Evolutionary conservation across 2,329 filamentous ascomycete genomes (phyloP).

Genomic region (Mariannaea sp.): DNA sequence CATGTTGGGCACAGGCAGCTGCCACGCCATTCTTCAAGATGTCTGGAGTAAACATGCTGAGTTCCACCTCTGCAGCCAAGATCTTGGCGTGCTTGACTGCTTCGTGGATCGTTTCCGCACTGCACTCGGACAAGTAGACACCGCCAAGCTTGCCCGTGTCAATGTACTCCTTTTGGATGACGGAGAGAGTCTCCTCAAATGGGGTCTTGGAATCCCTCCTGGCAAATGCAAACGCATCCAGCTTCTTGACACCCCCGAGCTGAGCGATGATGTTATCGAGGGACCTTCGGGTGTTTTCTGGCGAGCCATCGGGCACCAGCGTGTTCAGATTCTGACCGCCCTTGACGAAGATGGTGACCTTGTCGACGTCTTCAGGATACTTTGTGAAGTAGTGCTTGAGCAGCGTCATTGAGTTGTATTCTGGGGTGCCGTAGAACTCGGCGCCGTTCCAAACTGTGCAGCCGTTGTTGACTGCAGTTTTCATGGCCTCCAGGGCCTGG

Average conservation of each 20-base stretch:
- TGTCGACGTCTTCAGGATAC: slow-evolving; percentile 66
- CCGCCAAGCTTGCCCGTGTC: slow-evolving; percentile 57
- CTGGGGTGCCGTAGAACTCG: slow-evolving; percentile 66
- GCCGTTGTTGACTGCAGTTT: slow-evolving; percentile 53
- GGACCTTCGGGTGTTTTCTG: slow-evolving; percentile 58
- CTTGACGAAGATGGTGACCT: slow-evolving; percentile 67
- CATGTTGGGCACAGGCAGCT: slow-evolving; percentile 62
- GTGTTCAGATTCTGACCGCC: slow-evolving; percentile 51
- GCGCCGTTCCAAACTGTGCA: slow-evolving; percentile 64
- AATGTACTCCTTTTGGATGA: slow-evolving; percentile 54
- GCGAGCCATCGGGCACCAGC: slow-evolving; percentile 54
- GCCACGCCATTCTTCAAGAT: slow-evolving; percentile 57
- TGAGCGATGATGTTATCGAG: slow-evolving; percentile 52
- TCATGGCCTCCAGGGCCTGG: slow-evolving; percentile 59
- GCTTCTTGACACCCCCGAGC: slow-evolving; percentile 59
- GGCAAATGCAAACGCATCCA: slow-evolving; percentile 65
- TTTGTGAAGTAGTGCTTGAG: slow-evolving; percentile 66
- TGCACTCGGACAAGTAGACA: slow-evolving; percentile 57
- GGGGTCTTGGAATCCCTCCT: slow-evolving; percentile 58
- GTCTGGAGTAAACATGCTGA: slow-evolving; percentile 56
- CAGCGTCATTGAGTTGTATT: slow-evolving; percentile 63
- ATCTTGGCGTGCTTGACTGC: slow-evolving; percentile 52
- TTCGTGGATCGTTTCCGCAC: slow-evolving; percentile 53
- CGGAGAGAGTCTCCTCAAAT: slow-evolving; percentile 49
- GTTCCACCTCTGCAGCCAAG: slow-evolving; percentile 57